phyloP scores from a whole-genome alignment of 2,329 filamentous ascomycete genomes.

The Torrubiella hemipterigena region DNA sequence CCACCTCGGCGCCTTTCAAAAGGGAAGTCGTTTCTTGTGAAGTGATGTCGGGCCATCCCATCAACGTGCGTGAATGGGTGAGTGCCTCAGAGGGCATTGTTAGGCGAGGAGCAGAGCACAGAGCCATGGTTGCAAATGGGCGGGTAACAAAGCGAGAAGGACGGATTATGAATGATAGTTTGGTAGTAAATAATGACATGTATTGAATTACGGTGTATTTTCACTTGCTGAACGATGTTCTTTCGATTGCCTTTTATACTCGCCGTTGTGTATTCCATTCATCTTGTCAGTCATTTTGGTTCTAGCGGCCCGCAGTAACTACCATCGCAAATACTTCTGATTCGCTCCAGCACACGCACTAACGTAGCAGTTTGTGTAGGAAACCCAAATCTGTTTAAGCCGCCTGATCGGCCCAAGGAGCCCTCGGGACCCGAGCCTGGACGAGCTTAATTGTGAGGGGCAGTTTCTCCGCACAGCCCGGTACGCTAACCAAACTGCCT shows the following conservation, averaged over 20 bases:
- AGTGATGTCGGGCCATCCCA: conserved; percentile 3
- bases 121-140: neutral
- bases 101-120: neutral
- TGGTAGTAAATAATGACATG: too few species aligned
- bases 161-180: neutral
- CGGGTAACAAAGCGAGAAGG: too few species aligned
- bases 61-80: conserved; percentile 4
- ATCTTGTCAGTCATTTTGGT: too few species aligned
- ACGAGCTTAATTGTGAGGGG: too few species aligned
- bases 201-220: neutral
- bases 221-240: neutral
- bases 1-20: conserved; percentile 2
- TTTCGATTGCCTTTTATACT: neutral
- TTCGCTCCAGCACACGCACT: neutral
- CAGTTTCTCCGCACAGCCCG: too few species aligned
- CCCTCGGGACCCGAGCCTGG: too few species aligned
- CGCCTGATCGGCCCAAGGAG: too few species aligned
- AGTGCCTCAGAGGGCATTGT: conserved; percentile 5
- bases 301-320: neutral
- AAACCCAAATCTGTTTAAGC: neutral
- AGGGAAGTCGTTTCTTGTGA: conserved; percentile 1
- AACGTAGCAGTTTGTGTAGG: neutral
- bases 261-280: too few species aligned
- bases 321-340: neutral
- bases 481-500: too few species aligned